Percentiles rank a stretch among this genome's conserved stretches.
Evolutionary conservation across 1,139 yeast genomes (phyloP).

Genomic region (Hyphopichia burtonii): DNA sequence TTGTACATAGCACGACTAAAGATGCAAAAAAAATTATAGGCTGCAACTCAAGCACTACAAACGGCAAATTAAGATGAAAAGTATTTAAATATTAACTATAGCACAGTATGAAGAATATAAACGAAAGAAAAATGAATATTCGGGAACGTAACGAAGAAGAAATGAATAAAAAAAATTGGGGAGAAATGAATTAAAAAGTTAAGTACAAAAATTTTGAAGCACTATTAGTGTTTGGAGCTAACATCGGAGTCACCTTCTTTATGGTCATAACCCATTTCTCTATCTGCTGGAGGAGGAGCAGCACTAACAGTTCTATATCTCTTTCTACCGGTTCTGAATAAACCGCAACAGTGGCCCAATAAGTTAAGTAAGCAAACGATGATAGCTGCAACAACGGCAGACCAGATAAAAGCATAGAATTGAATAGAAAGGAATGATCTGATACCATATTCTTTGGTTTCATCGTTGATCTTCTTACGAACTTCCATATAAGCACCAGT

Average conservation of each 20-base stretch:
- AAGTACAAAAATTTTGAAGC: background rate
- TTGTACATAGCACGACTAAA: too few species aligned
- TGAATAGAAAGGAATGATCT: constrained; percentile 38
- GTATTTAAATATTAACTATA: background rate
- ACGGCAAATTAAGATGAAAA: too few species aligned
- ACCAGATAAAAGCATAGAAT: constrained; percentile 46
- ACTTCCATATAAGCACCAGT: constrained; percentile 34
- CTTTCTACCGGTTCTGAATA: constrained; percentile 34
- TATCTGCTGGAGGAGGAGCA: constrained; percentile 6
- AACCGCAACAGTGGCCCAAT: constrained; percentile 47
- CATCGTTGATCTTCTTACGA: constrained; percentile 31
- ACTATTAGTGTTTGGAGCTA: background rate
- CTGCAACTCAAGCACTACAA: too few species aligned
- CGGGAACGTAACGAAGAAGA: background rate
- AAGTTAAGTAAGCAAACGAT: constrained; percentile 33
- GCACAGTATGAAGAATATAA: background rate
- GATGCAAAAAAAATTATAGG: too few species aligned
- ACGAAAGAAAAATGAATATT: background rate
- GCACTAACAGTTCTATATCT: constrained; percentile 26
- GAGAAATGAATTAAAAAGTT: background rate
- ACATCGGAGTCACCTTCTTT: constrained; percentile 1
- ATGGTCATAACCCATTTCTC: constrained; percentile 30
- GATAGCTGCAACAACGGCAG: constrained; percentile 38
- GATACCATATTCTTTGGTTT: constrained; percentile 30
- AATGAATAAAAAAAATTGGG: background rate